Evolutionary conservation across 495 filamentous ascomycete species (phyloP).

Genomic region (Aspergillus kassunensis): DNA sequence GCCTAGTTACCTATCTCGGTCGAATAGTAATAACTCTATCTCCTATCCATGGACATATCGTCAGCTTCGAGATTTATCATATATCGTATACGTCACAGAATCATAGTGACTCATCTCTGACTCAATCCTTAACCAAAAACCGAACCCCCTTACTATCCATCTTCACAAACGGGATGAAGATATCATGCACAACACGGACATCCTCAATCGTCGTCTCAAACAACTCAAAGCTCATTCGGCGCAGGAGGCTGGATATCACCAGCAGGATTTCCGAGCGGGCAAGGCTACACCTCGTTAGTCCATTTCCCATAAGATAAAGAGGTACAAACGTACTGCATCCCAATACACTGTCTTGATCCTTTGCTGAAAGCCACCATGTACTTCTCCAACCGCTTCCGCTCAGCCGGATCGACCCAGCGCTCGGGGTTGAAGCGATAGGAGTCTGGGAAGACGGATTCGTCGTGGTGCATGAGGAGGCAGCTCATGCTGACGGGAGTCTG

Average conservation of each 20-base stretch:
- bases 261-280: conserved; percentile 34
- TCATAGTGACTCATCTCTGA: not conserved
- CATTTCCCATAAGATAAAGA: not conserved
- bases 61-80: too few species aligned
- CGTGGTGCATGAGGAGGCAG: conserved; percentile 35
- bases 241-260: conserved; percentile 23
- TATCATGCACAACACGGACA: conserved; percentile 21
- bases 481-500: conserved; percentile 43
- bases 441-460: conserved; percentile 39
- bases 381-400: conserved; percentile 35
- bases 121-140: conserved; percentile 10
- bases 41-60: too few species aligned
- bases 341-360: conserved; percentile 47
- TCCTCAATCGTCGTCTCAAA: conserved; percentile 35
- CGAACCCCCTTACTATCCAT: conserved; percentile 12
- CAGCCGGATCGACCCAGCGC: conserved; percentile 33
- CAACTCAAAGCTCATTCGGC: conserved; percentile 31
- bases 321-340: conserved; percentile 36
- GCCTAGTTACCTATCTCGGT: too few species aligned
- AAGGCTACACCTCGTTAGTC: conserved; percentile 24
- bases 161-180: conserved; percentile 18
- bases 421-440: conserved; percentile 39
- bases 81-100: not conserved
- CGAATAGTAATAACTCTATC: too few species aligned
- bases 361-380: conserved; percentile 47